Evolutionary conservation across 768 basidiomycete species (phyloP).

Genomic region (Russula griseocarnosa): DNA sequence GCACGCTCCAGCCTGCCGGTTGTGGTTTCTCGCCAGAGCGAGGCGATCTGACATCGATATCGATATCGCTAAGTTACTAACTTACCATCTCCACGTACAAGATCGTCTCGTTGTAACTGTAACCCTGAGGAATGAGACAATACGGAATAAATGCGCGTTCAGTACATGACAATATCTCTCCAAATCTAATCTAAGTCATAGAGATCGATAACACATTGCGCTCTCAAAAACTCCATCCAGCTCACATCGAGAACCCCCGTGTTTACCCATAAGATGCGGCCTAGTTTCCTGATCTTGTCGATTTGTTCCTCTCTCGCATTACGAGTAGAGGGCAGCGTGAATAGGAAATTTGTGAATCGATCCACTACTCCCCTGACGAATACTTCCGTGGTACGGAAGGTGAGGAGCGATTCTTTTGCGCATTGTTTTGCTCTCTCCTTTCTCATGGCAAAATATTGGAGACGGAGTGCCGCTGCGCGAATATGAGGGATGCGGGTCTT

Average conservation of each 20-base stretch:
- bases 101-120: background rate
- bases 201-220: conserved; percentile 40
- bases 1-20: too few species aligned
- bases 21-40: too few species aligned
- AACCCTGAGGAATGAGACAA: background rate
- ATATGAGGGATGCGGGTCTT: background rate
- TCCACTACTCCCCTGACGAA: background rate
- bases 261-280: conserved; percentile 9
- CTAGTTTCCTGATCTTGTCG: conserved; percentile 9
- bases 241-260: background rate
- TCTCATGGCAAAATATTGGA: conserved; percentile 3
- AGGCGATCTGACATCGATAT: background rate
- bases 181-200: conserved; percentile 57
- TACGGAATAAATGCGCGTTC: background rate
- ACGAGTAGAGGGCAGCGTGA: background rate
- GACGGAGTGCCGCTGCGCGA: background rate
- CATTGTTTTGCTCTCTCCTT: background rate
- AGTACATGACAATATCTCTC: conserved; percentile 39
- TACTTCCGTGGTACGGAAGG: conserved; percentile 1
- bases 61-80: too few species aligned
- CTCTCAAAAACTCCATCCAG: conserved; percentile 1
- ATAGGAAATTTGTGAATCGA: background rate
- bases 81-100: background rate
- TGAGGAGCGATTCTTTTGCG: background rate
- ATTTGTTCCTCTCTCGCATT: background rate